Conservation (phyloP, 139 green algal genomes). For the Chlorokybus atmophyticus region DNA sequence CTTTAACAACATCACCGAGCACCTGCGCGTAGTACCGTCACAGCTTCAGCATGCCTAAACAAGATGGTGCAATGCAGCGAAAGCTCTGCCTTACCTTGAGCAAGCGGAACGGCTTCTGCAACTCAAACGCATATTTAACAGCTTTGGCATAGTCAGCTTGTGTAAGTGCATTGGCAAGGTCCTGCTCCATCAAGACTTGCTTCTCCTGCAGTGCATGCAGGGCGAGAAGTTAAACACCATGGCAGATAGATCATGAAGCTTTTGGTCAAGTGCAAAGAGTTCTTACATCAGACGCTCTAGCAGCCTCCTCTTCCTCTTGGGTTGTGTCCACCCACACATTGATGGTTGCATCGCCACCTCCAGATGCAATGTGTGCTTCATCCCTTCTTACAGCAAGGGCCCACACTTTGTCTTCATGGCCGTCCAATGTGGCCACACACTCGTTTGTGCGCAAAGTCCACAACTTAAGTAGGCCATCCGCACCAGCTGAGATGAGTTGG, state of each 20-base stretch:
- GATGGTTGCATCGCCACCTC: slow-evolving; percentile 62
- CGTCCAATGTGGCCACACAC: slow-evolving; percentile 76
- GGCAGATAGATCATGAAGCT: background rate
- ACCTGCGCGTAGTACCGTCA: no score
- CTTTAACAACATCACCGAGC: background rate
- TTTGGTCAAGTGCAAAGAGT: no score
- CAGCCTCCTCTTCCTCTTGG: slow-evolving; percentile 31
- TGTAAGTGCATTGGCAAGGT: slow-evolving; percentile 61
- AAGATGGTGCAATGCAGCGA: no score
- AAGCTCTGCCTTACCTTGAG: slow-evolving; percentile 34
- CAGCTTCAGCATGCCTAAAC: no score
- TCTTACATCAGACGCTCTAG: no score
- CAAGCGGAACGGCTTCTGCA: slow-evolving; percentile 60
- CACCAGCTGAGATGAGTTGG: slow-evolving; percentile 66
- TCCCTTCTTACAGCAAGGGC: slow-evolving; percentile 35
- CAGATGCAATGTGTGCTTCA: slow-evolving; percentile 43
- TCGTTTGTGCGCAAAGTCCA: slow-evolving; percentile 68
- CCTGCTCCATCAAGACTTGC: slow-evolving; percentile 53
- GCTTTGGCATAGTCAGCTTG: slow-evolving; percentile 51
- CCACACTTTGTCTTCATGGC: slow-evolving; percentile 76
- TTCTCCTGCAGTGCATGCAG: background rate
- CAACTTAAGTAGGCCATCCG: slow-evolving; percentile 90
- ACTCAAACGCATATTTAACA: slow-evolving; percentile 63
- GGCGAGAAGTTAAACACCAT: background rate
- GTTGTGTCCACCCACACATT: slow-evolving; percentile 73